Evolutionary conservation across 2,329 filamentous ascomycete species (phyloP).

Genomic region (Westerdykella ornata): DNA sequence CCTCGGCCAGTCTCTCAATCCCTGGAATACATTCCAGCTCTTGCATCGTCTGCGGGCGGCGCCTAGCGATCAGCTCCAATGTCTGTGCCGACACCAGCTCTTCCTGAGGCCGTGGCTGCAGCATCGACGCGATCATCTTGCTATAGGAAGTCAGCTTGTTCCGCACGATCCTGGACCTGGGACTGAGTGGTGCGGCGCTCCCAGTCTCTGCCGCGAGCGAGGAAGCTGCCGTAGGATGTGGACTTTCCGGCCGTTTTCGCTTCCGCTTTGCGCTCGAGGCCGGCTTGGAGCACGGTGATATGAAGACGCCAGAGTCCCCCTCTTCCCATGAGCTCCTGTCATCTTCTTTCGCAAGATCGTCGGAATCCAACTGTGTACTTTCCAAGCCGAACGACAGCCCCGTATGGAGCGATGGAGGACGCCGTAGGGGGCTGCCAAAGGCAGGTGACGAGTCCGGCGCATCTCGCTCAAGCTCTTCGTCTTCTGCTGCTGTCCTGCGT

Average conservation of each 20-base stretch:
- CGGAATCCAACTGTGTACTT: slow-evolving; percentile 14
- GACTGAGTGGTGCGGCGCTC: slow-evolving; percentile 1
- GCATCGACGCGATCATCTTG: slow-evolving; percentile 16
- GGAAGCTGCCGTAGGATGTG: not conserved
- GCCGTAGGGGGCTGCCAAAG: slow-evolving; percentile 15
- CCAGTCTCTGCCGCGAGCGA: not conserved
- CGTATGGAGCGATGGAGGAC: slow-evolving; percentile 10
- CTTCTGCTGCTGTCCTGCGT: not conserved
- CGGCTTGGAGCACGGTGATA: slow-evolving; percentile 4
- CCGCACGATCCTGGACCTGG: slow-evolving; percentile 13
- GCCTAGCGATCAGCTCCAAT: slow-evolving; percentile 16
- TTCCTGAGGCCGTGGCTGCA: slow-evolving; percentile 2
- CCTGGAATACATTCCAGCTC: slow-evolving; percentile 23
- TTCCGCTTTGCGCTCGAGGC: slow-evolving; percentile 18
- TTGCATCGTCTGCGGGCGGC: slow-evolving; percentile 16
- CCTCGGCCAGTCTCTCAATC: slow-evolving; percentile 15
- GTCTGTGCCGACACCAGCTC: slow-evolving; percentile 18
- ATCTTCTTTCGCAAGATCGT: not conserved
- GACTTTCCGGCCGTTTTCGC: slow-evolving; percentile 20
- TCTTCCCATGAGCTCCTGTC: not conserved
- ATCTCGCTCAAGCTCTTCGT: not conserved
- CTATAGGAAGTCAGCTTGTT: slow-evolving; percentile 30
- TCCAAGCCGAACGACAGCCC: slow-evolving; percentile 19
- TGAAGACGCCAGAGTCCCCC: slow-evolving; percentile 17
- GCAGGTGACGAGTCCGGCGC: slow-evolving; percentile 16